Conservation (phyloP, 225 moss, liverwort and hornwort species). For the Sphagnum tenellum region DNA sequence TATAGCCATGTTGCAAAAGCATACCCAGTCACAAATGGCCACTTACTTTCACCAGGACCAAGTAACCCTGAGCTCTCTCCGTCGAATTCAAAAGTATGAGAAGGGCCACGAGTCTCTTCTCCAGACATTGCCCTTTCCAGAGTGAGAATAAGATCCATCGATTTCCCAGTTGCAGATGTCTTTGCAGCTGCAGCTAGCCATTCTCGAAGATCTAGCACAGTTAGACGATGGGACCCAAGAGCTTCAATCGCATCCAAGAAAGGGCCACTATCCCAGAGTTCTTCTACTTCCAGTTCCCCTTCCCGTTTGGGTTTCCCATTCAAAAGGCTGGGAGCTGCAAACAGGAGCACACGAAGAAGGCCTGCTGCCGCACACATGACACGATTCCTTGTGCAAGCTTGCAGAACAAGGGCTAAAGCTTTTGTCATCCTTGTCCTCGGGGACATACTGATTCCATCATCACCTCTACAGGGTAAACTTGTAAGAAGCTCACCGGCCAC, state of each 20-base stretch:
- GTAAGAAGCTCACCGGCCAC: conserved; percentile 78
- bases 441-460: conserved; percentile 32
- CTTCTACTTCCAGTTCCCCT: conserved; percentile 30
- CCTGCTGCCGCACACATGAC: conserved; percentile 91
- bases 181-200: conserved; percentile 79
- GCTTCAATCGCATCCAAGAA: conserved; percentile 83
- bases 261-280: conserved; percentile 50
- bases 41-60: conserved; percentile 91
- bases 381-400: conserved; percentile 92
- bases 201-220: conserved; percentile 86
- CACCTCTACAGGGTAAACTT: conserved; percentile 58
- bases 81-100: conserved; percentile 90
- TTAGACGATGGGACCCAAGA: conserved; percentile 81
- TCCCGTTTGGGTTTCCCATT: conserved; percentile 22
- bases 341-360: conserved; percentile 61
- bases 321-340: conserved; percentile 58
- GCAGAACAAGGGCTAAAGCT: conserved; percentile 67
- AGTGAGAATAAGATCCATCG: conserved; percentile 67
- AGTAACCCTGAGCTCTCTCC: conserved; percentile 97
- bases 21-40: conserved; percentile 93
- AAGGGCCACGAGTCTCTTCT: conserved; percentile 94
- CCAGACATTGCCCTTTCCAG: conserved; percentile 74
- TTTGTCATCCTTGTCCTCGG: conserved; percentile 80
- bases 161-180: conserved; percentile 68
- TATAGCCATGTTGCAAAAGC: conserved; percentile 97